Conservation (phyloP, 345 rosid genomes). For the Heritiera littoralis region DNA sequence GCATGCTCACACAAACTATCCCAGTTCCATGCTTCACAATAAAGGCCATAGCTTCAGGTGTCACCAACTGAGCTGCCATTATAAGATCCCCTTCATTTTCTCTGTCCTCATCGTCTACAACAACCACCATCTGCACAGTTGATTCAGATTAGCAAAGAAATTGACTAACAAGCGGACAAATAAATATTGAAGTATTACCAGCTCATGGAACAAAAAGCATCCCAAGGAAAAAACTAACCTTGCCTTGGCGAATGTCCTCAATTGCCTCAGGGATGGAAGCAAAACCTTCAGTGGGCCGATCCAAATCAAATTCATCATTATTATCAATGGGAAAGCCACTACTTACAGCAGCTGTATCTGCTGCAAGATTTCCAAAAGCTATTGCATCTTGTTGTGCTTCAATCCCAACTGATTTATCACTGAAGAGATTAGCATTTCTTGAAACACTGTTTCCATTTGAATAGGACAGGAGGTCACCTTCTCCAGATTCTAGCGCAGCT, state of each 20-base stretch:
- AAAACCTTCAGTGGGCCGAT: constrained; percentile 70
- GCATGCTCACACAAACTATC: constrained; percentile 89
- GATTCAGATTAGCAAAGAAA: constrained; percentile 20
- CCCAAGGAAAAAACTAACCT: constrained; percentile 47
- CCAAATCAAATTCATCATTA: constrained; percentile 70
- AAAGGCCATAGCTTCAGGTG: constrained; percentile 96
- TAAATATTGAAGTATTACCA: background rate
- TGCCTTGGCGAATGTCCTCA: constrained; percentile 88
- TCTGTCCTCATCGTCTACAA: constrained; percentile 92
- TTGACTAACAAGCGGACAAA: background rate
- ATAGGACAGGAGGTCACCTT: constrained; percentile 55
- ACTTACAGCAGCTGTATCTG: constrained; percentile 42
- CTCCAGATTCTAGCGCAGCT: constrained; percentile 60
- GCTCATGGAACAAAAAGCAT: background rate
- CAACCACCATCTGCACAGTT: constrained; percentile 72
- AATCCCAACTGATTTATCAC: constrained; percentile 32
- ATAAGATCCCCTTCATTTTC: constrained; percentile 95
- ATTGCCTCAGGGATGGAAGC: constrained; percentile 81
- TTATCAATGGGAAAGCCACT: constrained; percentile 49
- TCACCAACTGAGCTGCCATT: constrained; percentile 82
- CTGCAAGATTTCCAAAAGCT: constrained; percentile 47
- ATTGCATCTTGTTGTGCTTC: constrained; percentile 42
- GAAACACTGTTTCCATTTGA: constrained; percentile 37
- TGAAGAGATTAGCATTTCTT: constrained; percentile 29
- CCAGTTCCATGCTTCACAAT: constrained; percentile 93